phyloP scores from a whole-genome alignment of 202 grass and related monocot species.

The Cymbopogon flexuosus region DNA sequence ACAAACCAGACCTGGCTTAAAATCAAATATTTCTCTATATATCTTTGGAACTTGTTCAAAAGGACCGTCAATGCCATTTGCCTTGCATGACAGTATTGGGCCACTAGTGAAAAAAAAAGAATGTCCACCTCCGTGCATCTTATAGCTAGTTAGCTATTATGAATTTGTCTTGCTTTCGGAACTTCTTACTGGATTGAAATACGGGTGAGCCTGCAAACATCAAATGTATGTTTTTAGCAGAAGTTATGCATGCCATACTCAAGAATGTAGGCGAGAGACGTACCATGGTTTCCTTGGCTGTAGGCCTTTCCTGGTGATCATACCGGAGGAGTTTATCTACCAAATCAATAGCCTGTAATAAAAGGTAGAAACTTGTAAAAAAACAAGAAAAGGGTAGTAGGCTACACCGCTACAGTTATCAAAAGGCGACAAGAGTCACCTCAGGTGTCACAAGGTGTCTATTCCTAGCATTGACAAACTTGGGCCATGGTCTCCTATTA shows the following conservation, averaged over 20 bases:
- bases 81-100: not conserved
- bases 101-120: not conserved
- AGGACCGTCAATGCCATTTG: constrained; percentile 4
- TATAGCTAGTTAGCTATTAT: constrained; percentile 44
- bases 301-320: constrained; percentile 86
- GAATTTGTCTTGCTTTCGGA: constrained; percentile 31
- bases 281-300: constrained; percentile 93
- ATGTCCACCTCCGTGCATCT: not conserved
- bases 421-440: constrained; percentile 40
- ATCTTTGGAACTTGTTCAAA: not conserved
- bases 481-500: constrained; percentile 66
- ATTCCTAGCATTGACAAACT: constrained; percentile 68
- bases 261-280: not conserved
- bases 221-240: constrained; percentile 2
- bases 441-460: constrained; percentile 69
- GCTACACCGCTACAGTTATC: not conserved
- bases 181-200: constrained; percentile 70
- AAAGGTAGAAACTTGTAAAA: constrained; percentile 26
- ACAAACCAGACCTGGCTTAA: not conserved
- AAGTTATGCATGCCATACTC: not conserved
- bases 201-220: constrained; percentile 62
- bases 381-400: not conserved
- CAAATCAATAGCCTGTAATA: constrained; percentile 72
- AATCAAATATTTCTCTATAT: constrained; percentile 30
- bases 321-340: constrained; percentile 71